Conservation (phyloP, 2,329 filamentous ascomycete genomes). For the Fusarium sterilihyphosum region DNA sequence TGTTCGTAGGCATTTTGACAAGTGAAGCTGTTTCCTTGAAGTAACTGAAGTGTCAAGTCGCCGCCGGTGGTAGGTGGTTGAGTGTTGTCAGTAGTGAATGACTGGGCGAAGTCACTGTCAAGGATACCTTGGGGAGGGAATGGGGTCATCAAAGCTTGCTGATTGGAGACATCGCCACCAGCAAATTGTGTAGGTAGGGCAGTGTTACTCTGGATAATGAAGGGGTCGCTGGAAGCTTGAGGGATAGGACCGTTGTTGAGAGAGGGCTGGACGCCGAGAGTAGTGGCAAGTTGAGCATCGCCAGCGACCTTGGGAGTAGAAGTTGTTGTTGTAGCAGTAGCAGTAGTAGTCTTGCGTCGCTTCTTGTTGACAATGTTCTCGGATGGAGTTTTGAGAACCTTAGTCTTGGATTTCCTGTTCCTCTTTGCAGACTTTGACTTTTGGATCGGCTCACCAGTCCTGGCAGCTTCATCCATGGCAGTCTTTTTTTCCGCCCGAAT, state of each 20-base stretch:
- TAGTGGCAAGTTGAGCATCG: background rate
- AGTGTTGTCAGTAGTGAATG: background rate
- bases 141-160: background rate
- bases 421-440: background rate
- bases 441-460: background rate
- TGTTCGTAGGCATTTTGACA: background rate
- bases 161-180: background rate
- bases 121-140: background rate
- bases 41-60: background rate
- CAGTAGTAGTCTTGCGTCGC: background rate
- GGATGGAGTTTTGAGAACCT: background rate
- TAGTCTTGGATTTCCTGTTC: background rate
- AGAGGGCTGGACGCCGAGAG: background rate
- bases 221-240: background rate
- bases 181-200: background rate
- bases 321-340: background rate
- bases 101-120: background rate
- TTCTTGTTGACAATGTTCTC: slow-evolving; percentile 3
- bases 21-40: background rate
- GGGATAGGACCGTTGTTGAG: background rate
- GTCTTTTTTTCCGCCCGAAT: background rate
- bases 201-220: background rate
- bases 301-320: background rate
- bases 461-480: background rate
- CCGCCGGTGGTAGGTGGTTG: background rate